Evolutionary conservation across 1,139 yeast genomes (phyloP).

Genomic region (Yamadazyma conglobata): DNA sequence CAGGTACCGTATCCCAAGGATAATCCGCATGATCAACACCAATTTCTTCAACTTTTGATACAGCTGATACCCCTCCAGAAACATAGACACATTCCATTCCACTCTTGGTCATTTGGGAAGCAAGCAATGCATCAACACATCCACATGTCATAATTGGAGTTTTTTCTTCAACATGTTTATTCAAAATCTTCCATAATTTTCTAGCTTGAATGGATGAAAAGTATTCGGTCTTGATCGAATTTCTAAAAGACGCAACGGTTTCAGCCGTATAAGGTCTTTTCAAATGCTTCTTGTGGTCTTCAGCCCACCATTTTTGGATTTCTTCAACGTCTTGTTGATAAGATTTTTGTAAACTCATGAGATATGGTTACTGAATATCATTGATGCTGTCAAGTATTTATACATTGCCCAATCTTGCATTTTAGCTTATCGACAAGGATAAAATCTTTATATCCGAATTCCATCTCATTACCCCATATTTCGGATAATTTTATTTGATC

Average conservation of each 20-base stretch:
- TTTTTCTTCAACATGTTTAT: slow-evolving; percentile 36
- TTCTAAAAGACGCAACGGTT: slow-evolving; percentile 52
- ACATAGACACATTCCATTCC: slow-evolving; percentile 55
- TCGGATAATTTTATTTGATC: no score
- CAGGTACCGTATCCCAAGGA: slow-evolving; percentile 59
- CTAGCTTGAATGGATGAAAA: slow-evolving; percentile 56
- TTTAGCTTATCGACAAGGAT: background rate
- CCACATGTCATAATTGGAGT: slow-evolving; percentile 58
- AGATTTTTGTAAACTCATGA: slow-evolving; percentile 8
- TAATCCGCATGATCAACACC: slow-evolving; percentile 17
- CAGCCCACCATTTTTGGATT: slow-evolving; percentile 43
- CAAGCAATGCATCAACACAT: slow-evolving; percentile 60
- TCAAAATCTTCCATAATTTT: slow-evolving; percentile 44
- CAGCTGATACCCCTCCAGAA: slow-evolving; percentile 57
- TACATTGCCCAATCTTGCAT: background rate
- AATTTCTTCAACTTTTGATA: slow-evolving; percentile 15
- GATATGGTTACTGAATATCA: no score
- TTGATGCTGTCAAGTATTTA: slow-evolving; percentile 1
- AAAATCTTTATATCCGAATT: no score
- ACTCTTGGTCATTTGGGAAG: slow-evolving; percentile 45
- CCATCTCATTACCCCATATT: no score
- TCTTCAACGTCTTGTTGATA: slow-evolving; percentile 11
- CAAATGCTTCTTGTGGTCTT: slow-evolving; percentile 47
- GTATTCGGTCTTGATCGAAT: slow-evolving; percentile 42
- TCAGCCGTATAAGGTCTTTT: slow-evolving; percentile 52